Conservation (phyloP, 148 eudicot species). For the Vaccinium corymbosum region DNA sequence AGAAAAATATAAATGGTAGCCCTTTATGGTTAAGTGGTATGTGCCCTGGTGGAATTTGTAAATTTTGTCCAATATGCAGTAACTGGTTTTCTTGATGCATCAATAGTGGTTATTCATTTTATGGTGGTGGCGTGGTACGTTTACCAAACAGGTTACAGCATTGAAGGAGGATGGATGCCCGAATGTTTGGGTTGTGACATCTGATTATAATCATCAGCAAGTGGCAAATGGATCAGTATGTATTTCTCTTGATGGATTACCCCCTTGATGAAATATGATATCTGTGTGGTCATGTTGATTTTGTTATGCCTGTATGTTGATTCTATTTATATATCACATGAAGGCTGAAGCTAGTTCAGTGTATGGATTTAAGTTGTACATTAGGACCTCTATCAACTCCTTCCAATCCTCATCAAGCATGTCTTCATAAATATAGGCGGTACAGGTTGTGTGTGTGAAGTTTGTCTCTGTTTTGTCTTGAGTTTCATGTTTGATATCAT, state of each 20-base stretch:
- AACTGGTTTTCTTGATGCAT: conserved; percentile 9
- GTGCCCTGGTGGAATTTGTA: background rate
- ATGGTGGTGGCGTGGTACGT: conserved; percentile 6
- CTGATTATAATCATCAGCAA: conserved; percentile 82
- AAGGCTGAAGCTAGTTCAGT: background rate
- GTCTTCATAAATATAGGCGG: background rate
- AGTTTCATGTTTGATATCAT: background rate
- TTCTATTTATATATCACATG: background rate
- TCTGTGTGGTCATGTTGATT: background rate
- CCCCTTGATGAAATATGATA: background rate
- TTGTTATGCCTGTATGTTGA: background rate
- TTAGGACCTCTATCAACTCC: background rate
- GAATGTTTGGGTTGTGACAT: conserved; percentile 94
- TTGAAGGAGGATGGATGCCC: conserved; percentile 94
- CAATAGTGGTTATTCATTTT: background rate
- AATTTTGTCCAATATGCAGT: background rate
- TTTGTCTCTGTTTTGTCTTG: background rate
- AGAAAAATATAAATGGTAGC: background rate
- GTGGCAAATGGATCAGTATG: conserved; percentile 93
- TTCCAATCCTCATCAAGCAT: background rate
- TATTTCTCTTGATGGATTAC: conserved; percentile 12
- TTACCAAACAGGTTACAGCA: conserved; percentile 63
- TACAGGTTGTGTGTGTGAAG: background rate
- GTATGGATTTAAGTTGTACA: background rate
- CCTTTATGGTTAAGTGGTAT: background rate